Evolutionary conservation across 768 basidiomycete species (phyloP).

Genomic region (Tulasnella sp.): DNA sequence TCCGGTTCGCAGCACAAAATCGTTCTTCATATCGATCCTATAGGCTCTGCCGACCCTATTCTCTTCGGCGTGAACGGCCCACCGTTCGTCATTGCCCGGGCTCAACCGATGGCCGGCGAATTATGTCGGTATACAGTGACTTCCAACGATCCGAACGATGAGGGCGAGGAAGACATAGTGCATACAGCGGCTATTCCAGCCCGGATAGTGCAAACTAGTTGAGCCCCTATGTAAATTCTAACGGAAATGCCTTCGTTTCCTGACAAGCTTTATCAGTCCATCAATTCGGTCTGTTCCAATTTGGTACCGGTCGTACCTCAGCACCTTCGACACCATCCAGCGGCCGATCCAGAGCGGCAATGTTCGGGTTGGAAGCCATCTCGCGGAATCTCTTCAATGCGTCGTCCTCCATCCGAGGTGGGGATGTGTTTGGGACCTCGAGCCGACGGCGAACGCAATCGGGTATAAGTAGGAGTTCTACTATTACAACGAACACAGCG

Average conservation of each 20-base stretch:
- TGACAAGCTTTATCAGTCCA: slow-evolving; percentile 44
- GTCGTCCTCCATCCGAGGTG: slow-evolving; percentile 36
- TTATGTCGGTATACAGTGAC: slow-evolving; percentile 64
- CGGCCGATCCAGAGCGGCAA: slow-evolving; percentile 57
- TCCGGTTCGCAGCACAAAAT: slow-evolving; percentile 71
- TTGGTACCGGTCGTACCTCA: slow-evolving; percentile 65
- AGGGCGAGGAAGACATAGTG: slow-evolving; percentile 72
- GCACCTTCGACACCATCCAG: slow-evolving; percentile 74
- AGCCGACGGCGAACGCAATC: slow-evolving; percentile 60
- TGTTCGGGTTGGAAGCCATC: slow-evolving; percentile 82
- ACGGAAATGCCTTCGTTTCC: neutral
- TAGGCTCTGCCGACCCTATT: slow-evolving; percentile 64
- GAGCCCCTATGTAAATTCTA: slow-evolving; percentile 23
- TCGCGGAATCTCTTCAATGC: slow-evolving; percentile 78
- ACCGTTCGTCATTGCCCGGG: slow-evolving; percentile 68
- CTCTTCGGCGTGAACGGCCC: slow-evolving; percentile 59
- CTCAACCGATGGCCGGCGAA: slow-evolving; percentile 77
- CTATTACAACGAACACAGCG: slow-evolving; percentile 50
- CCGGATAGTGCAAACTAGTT: slow-evolving; percentile 74
- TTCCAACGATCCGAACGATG: slow-evolving; percentile 63
- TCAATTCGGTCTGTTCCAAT: slow-evolving; percentile 82
- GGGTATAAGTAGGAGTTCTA: slow-evolving; percentile 59
- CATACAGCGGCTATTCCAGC: slow-evolving; percentile 63
- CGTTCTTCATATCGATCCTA: slow-evolving; percentile 73
- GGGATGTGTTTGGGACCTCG: slow-evolving; percentile 52